phyloP scores from a whole-genome alignment of 495 filamentous ascomycete species.

The Daldinia decipiens region DNA sequence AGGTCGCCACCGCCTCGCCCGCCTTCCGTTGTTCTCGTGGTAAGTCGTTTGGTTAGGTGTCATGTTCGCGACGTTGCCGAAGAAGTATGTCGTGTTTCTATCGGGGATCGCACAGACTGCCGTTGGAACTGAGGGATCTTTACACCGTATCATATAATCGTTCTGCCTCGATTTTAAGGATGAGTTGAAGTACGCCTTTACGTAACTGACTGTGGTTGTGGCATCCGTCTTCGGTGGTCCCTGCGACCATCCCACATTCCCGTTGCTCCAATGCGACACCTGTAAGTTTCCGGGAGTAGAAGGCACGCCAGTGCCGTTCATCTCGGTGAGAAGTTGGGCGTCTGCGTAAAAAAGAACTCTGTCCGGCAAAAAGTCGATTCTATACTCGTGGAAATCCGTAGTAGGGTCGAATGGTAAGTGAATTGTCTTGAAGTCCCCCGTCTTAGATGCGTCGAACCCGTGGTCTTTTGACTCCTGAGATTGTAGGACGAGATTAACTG shows the following conservation, averaged over 20 bases:
- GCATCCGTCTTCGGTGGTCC: constrained; percentile 73
- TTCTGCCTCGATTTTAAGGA: constrained; percentile 54
- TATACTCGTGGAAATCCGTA: constrained; percentile 74
- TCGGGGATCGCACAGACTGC: constrained; percentile 71
- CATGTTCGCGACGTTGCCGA: constrained; percentile 63
- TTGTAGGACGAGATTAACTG: constrained; percentile 78
- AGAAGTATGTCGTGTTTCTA: constrained; percentile 66
- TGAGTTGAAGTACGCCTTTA: constrained; percentile 84
- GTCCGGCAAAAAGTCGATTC: constrained; percentile 75
- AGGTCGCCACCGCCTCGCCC: constrained; percentile 22
- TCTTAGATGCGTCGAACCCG: constrained; percentile 67
- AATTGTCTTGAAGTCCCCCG: constrained; percentile 63
- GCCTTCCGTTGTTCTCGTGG: constrained; percentile 25
- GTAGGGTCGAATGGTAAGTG: constrained; percentile 71
- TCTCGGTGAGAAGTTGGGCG: constrained; percentile 61
- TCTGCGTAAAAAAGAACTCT: constrained; percentile 74
- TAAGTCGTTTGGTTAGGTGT: constrained; percentile 68
- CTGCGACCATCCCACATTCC: constrained; percentile 71
- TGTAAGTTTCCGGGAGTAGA: constrained; percentile 68
- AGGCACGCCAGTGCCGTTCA: constrained; percentile 66
- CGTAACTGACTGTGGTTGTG: constrained; percentile 67
- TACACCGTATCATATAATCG: constrained; percentile 62
- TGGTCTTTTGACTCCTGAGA: constrained; percentile 62
- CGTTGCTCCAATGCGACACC: constrained; percentile 82
- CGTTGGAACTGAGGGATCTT: constrained; percentile 48